phyloP scores from a whole-genome alignment of 176 grass and related monocot species.

The Aegilops umbellulata region DNA sequence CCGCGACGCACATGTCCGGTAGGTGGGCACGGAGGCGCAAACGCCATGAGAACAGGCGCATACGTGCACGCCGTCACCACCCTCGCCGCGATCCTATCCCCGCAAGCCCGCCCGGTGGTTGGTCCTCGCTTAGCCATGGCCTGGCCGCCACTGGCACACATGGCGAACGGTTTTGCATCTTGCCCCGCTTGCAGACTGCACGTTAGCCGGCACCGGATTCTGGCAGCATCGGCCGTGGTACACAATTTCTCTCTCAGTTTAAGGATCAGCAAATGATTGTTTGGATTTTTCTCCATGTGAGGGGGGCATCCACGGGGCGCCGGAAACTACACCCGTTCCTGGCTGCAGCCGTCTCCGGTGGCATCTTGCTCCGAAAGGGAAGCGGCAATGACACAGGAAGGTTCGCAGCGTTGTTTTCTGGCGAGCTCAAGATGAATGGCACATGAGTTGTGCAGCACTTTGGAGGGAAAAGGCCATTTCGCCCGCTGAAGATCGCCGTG shows the following conservation, averaged over 20 bases:
- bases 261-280: background rate
- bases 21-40: background rate
- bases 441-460: slow-evolving; percentile 28
- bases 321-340: background rate
- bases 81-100: background rate
- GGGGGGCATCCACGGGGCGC: background rate
- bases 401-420: background rate
- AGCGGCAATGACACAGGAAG: slow-evolving; percentile 2
- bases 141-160: background rate
- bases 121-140: background rate
- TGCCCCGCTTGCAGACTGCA: background rate
- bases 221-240: background rate
- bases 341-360: background rate
- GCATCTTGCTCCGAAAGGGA: background rate
- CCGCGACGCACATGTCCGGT: background rate
- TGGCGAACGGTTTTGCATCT: too few species aligned
- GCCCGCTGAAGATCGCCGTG: background rate
- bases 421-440: background rate
- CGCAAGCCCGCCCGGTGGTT: background rate
- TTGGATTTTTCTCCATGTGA: slow-evolving; percentile 7
- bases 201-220: background rate
- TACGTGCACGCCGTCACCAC: background rate
- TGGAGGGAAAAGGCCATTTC: background rate
- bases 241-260: too few species aligned
- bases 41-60: background rate